Evolutionary conservation across 2,329 filamentous ascomycete species (phyloP).

Genomic region (Massarina eburnea): DNA sequence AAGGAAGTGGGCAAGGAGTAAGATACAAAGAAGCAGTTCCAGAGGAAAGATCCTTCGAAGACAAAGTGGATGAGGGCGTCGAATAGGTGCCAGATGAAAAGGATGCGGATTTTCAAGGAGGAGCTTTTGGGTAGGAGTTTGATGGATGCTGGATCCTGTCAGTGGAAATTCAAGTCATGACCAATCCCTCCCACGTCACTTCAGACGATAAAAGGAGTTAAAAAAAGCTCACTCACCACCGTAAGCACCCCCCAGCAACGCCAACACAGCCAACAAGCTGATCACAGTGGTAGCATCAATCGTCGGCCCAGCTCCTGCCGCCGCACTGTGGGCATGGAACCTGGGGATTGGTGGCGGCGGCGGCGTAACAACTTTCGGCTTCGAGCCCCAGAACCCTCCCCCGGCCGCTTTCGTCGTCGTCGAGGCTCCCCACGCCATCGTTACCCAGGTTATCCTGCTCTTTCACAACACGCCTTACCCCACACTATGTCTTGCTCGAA

Average conservation of each 20-base stretch:
- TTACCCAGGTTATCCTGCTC: not conserved
- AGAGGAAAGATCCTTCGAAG: constrained; percentile 89
- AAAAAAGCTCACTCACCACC: not conserved
- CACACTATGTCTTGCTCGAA: too few species aligned
- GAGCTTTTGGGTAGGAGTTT: constrained; percentile 56
- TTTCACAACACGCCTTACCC: not conserved
- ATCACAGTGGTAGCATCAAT: constrained; percentile 56
- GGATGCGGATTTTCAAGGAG: constrained; percentile 64
- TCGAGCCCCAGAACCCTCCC: constrained; percentile 13
- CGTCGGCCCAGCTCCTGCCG: constrained; percentile 41
- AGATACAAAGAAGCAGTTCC: constrained; percentile 85
- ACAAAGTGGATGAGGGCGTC: constrained; percentile 89
- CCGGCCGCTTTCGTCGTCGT: not conserved
- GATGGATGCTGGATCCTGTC: constrained; percentile 42
- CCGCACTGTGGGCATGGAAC: constrained; percentile 18
- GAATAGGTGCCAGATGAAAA: constrained; percentile 95
- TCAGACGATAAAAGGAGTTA: not conserved
- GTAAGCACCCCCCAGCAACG: constrained; percentile 58
- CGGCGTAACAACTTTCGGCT: constrained; percentile 46
- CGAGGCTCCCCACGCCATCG: constrained; percentile 7
- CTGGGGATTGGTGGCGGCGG: constrained; percentile 61
- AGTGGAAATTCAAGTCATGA: not conserved
- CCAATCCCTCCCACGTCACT: too few species aligned
- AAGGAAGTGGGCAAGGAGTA: constrained; percentile 46
- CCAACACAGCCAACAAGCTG: constrained; percentile 57